Conservation (phyloP, 2,329 filamentous ascomycete genomes). For the Phialemonium atrogriseum region DNA sequence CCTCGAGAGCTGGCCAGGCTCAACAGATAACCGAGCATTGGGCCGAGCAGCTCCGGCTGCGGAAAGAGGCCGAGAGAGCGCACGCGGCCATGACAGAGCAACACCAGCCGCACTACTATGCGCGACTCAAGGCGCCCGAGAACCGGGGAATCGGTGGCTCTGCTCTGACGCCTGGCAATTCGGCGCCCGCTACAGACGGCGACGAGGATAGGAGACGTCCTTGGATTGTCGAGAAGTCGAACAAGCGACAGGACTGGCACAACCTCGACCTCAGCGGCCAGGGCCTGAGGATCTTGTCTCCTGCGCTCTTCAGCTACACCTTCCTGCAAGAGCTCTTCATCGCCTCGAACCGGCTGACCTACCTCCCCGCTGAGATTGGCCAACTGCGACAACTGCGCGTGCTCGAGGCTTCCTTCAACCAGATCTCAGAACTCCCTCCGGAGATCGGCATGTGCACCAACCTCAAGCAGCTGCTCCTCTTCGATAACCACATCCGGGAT, state of each 20-base stretch:
- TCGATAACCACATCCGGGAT: conserved; percentile 79
- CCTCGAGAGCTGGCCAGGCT: conserved; percentile 39
- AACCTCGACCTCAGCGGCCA: conserved; percentile 95
- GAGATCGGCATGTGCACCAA: conserved; percentile 97
- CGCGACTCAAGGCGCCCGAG: conserved; percentile 59
- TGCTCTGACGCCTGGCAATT: conserved; percentile 38
- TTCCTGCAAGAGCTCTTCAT: conserved; percentile 92
- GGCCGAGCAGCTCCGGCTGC: conserved; percentile 77
- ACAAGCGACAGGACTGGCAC: conserved; percentile 77
- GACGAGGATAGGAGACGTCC: conserved; percentile 53
- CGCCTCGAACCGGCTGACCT: conserved; percentile 81
- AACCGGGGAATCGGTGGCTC: conserved; percentile 58
- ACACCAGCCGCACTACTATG: conserved; percentile 62
- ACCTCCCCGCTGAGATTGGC: conserved; percentile 74
- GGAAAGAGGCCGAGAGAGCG: conserved; percentile 66
- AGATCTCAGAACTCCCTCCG: conserved; percentile 70
- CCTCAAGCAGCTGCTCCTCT: conserved; percentile 74
- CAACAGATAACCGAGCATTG: conserved; percentile 62
- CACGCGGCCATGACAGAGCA: conserved; percentile 64
- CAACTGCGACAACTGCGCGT: conserved; percentile 71
- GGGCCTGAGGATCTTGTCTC: conserved; percentile 74
- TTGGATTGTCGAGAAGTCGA: conserved; percentile 57
- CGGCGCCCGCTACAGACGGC: conserved; percentile 40
- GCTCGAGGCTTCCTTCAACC: conserved; percentile 84
- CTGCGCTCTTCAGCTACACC: conserved; percentile 74